These are phyloP conservation scores for Eutrema japonicum DNA, from an alignment of 345 rosid genomes.

Conservation along the genomic window DNA sequence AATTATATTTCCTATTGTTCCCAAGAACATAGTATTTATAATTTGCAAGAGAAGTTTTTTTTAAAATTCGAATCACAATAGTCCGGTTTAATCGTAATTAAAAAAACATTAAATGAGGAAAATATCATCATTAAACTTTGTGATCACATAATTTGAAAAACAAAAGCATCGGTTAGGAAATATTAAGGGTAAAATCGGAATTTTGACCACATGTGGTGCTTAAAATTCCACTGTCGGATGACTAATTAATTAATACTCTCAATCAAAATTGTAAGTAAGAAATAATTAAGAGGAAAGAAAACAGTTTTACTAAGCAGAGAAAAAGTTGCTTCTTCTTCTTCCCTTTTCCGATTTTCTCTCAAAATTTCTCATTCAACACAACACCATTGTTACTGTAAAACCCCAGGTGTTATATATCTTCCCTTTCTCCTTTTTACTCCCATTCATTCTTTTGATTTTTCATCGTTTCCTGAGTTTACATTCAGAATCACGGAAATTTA, in stretches of 20 bases:
- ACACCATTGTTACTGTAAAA: constrained; percentile 30
- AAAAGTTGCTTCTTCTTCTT: constrained; percentile 33
- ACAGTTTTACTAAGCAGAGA: constrained; percentile 40
- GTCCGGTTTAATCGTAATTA: background rate
- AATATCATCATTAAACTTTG: constrained; percentile 29
- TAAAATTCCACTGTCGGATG: constrained; percentile 39
- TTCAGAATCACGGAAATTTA: constrained; percentile 12
- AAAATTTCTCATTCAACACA: constrained; percentile 8
- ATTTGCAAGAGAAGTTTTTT: background rate
- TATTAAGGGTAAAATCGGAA: constrained; percentile 22
- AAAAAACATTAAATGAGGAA: constrained; percentile 22
- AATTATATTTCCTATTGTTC: background rate
- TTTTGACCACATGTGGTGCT: constrained; percentile 25
- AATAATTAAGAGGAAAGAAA: constrained; percentile 5
- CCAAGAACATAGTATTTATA: background rate
- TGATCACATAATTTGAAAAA: constrained; percentile 33
- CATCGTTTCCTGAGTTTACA: constrained; percentile 19
- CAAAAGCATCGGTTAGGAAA: constrained; percentile 20
- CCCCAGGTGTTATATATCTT: background rate
- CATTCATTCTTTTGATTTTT: background rate
- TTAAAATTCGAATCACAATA: background rate
- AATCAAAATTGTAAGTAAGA: background rate
- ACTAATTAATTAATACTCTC: constrained; percentile 16
- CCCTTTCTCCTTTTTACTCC: background rate
- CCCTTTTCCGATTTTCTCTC: constrained; percentile 23